Evolutionary conservation across 179 eudicot genomes (phyloP), one percentile per base, ranked within the genome.

Genomic region (Silene coronaria): DNA sequence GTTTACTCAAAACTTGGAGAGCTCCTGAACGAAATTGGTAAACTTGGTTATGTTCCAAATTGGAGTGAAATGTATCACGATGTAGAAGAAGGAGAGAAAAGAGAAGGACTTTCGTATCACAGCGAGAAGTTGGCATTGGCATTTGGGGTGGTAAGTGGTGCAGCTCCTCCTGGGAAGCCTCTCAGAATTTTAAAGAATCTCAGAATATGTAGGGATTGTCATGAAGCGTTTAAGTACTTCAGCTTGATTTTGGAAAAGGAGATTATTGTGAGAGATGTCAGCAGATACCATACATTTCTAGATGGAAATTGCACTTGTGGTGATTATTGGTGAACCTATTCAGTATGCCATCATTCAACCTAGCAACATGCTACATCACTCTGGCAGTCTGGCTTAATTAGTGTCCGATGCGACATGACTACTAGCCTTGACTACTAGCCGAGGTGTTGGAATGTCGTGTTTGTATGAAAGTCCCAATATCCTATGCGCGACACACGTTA

Each of bases 91-190:
- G 84, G 81, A 5, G 91, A 84, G 82, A 89, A 86, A 80, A 82
- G 76, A 73, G 88, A 86, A 72, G 78, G 77, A 59, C 89, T 89
- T 75, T 85, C 85, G 81, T 69, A 76, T 77, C 91, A 89, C 62
- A 89, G 90, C 34, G 89, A 89, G 80, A 87, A 89, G 82, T 75
- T 87, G 84, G 93, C 93, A 2, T 63, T 88, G 75, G 91, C 91
- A 23, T 89, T 83, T 79, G 93, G 85, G 65, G 81, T 89, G 48
- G 78, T 89, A 66, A 75, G 72, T 72, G 86, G 88, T 32, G 84
- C 83, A 27, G 82, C 83, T 51, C 87, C 89, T 19, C 84, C 81
- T 1, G 93, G 91, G 66, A 87, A 87, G 84, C 84, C 90, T 67
- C 72, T 88, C 42, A 85, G 94, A 78, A 88, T 88, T 70, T 74